Conservation (phyloP, 495 filamentous ascomycete species). For the Podospora pseudoanserina region DNA sequence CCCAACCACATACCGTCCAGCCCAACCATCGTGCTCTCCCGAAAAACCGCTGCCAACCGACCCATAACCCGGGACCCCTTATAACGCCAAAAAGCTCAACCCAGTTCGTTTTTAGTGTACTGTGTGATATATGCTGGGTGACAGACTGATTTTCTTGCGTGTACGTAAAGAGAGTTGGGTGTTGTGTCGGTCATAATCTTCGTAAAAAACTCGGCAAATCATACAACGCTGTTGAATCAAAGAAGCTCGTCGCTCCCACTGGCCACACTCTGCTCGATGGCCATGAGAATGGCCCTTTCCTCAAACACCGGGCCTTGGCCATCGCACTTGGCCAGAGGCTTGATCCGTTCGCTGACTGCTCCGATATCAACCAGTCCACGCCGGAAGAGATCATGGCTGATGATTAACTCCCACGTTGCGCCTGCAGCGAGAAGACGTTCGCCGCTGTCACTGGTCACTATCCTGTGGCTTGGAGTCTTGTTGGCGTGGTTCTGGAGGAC, state of each 20-base stretch:
- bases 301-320: constrained; percentile 88
- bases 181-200: background rate
- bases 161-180: background rate
- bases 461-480: constrained; percentile 62
- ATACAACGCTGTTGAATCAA: constrained; percentile 34
- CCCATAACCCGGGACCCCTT: background rate
- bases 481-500: constrained; percentile 54
- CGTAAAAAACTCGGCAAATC: background rate
- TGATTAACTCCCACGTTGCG: constrained; percentile 89
- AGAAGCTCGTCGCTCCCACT: constrained; percentile 71
- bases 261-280: constrained; percentile 74
- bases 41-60: background rate
- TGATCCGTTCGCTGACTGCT: constrained; percentile 70
- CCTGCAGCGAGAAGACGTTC: constrained; percentile 73
- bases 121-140: background rate
- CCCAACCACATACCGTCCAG: background rate
- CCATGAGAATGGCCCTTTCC: constrained; percentile 66
- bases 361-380: constrained; percentile 80
- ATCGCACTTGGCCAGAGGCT: constrained; percentile 77
- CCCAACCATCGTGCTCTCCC: background rate
- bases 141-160: background rate
- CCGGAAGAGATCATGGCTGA: constrained; percentile 74
- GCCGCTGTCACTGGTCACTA: constrained; percentile 65
- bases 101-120: background rate
- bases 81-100: background rate